Conservation (phyloP, 129 eudicot species). For the Daucus carota region DH1_v3.0 NC_030387.2:25966001-25966500, state of each 20-base stretch:
- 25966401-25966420: neutral
- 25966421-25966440: neutral
- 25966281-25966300: neutral
- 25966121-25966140: constrained; percentile 86
- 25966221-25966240: neutral
- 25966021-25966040: neutral
- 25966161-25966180: constrained; percentile 93
- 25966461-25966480: neutral
- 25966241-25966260: neutral
- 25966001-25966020: neutral
- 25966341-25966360: neutral
- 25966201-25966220: neutral
- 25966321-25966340: neutral
- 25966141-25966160: constrained; percentile 92
- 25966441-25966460: neutral
- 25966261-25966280: neutral
- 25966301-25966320: neutral
- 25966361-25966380: neutral
- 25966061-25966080: neutral
- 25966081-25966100: neutral
- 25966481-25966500: neutral
- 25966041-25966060: neutral
- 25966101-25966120: neutral
- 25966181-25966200: constrained; percentile 77
- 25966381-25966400: neutral